A percentile compares a stretch with the other conserved stretches of the same genome.
Evolutionary conservation across 345 rosid genomes (phyloP).

Genomic region (Trapa incisa): DNA sequence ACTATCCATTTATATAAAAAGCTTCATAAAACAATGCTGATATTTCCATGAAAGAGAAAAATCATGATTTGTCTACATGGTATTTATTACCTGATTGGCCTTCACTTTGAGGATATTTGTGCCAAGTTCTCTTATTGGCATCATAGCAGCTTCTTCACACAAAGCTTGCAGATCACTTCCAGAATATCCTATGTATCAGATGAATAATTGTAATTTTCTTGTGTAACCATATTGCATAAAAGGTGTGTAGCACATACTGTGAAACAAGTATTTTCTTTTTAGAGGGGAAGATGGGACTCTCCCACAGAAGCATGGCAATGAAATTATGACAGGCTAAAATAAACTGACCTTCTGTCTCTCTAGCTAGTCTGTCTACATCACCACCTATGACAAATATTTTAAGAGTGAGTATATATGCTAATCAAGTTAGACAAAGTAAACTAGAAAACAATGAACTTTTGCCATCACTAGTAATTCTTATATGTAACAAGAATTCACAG

Average conservation of each 20-base stretch:
- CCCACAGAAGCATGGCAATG: background rate
- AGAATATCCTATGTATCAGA: slow-evolving; percentile 53
- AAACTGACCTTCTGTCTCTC: slow-evolving; percentile 69
- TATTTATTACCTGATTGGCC: slow-evolving; percentile 59
- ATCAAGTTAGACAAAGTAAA: background rate
- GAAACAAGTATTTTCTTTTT: background rate
- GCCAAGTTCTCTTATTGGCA: slow-evolving; percentile 99
- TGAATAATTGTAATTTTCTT: background rate
- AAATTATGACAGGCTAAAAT: background rate
- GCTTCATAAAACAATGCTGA: background rate
- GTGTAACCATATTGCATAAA: background rate
- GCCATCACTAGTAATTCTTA: background rate
- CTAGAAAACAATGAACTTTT: background rate
- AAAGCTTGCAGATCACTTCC: slow-evolving; percentile 97
- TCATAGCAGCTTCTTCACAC: slow-evolving; percentile 99
- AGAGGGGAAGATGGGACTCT: background rate
- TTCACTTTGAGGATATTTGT: slow-evolving; percentile 58
- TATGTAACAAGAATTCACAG: background rate
- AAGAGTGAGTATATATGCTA: background rate
- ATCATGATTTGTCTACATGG: slow-evolving; percentile 3
- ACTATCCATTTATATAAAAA: background rate
- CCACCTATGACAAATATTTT: slow-evolving; percentile 29
- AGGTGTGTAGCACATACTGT: background rate
- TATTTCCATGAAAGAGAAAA: background rate
- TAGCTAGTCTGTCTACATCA: slow-evolving; percentile 67